A percentile compares a stretch with the other conserved stretches of the same genome.
Conservation (phyloP, 352 stramenopile genomes). For the Globisporangium emineosum region DNA sequence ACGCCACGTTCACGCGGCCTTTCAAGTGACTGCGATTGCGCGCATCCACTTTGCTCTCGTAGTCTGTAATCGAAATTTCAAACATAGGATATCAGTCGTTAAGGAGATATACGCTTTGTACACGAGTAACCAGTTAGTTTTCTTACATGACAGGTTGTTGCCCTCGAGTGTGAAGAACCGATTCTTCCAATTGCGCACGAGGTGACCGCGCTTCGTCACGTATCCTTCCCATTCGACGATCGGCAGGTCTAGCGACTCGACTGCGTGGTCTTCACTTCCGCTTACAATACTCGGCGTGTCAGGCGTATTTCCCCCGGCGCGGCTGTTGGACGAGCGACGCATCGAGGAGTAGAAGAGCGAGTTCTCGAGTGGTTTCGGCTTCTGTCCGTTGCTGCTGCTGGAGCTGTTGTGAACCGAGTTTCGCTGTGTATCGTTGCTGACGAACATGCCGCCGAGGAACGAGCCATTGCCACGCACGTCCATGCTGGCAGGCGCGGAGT, state of each 20-base stretch:
- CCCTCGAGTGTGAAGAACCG: conserved; percentile 87
- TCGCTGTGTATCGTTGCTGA: conserved; percentile 8
- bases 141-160: conserved; percentile 80
- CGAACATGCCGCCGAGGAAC: conserved; percentile 4
- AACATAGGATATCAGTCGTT: background rate
- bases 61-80: conserved; percentile 35
- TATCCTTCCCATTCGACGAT: conserved; percentile 90
- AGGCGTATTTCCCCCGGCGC: conserved; percentile 17
- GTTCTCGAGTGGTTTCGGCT: conserved; percentile 38
- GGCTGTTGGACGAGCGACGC: conserved; percentile 40
- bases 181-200: conserved; percentile 88
- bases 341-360: conserved; percentile 61
- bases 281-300: conserved; percentile 7
- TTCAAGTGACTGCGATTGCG: conserved; percentile 85
- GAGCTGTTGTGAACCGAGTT: conserved; percentile 32
- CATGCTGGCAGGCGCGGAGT: background rate
- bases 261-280: conserved; percentile 42
- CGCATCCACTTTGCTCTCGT: conserved; percentile 87
- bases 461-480: conserved; percentile 19
- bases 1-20: conserved; percentile 75
- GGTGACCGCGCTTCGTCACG: conserved; percentile 85
- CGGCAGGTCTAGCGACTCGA: conserved; percentile 83
- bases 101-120: conserved; percentile 3
- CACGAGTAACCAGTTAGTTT: background rate
- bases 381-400: conserved; percentile 40